Conservation (phyloP, 495 filamentous ascomycete species). For the Collariella sp. region DNA sequence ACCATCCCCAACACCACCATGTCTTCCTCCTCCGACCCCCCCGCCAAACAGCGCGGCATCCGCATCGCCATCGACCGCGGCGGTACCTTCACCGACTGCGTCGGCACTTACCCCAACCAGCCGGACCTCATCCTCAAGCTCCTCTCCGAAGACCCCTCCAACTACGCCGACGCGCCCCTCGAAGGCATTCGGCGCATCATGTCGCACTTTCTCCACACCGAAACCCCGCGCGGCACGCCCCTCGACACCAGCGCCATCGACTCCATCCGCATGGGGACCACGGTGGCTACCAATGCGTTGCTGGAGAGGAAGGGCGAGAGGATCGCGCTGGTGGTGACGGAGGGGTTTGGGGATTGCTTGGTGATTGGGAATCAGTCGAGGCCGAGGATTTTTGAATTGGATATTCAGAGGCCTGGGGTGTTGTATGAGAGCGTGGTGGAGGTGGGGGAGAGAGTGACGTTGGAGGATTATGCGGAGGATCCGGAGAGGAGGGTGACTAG, state of each 20-base stretch:
- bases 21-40: neutral
- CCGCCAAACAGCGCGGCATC: constrained; percentile 30
- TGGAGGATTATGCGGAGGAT: constrained; percentile 83
- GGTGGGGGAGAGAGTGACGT: constrained; percentile 73
- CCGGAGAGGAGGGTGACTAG: constrained; percentile 51
- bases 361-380: constrained; percentile 80
- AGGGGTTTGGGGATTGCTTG: constrained; percentile 87
- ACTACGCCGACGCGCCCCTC: constrained; percentile 81
- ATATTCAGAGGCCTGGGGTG: constrained; percentile 70
- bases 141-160: constrained; percentile 79
- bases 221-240: constrained; percentile 72
- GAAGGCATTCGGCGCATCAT: constrained; percentile 89
- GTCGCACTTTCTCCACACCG: constrained; percentile 63
- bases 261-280: constrained; percentile 83
- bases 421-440: constrained; percentile 70
- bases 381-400: constrained; percentile 76
- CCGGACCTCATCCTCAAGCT: constrained; percentile 79
- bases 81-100: constrained; percentile 62
- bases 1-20: neutral
- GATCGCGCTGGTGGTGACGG: constrained; percentile 84
- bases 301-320: constrained; percentile 90
- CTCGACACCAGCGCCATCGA: constrained; percentile 79
- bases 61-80: constrained; percentile 58
- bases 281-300: constrained; percentile 80
- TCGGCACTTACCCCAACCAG: constrained; percentile 66